Evolutionary conservation across 2,329 filamentous ascomycete genomes (phyloP), one percentile per base, ranked within the genome.

Genomic region (Aspergillaceae sp.): DNA sequence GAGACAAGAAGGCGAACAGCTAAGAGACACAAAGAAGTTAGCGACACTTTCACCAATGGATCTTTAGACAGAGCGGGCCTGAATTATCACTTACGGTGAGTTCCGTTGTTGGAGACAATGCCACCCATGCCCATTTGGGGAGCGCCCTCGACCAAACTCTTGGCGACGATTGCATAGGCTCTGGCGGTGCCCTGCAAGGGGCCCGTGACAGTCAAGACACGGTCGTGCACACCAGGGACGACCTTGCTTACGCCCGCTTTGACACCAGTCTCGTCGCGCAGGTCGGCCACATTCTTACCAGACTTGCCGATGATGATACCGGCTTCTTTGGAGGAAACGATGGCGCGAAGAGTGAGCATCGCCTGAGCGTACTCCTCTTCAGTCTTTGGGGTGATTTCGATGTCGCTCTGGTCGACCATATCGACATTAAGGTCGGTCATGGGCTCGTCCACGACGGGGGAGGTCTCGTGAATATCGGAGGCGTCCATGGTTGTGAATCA

Each of bases 191-290:
- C 84, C 48, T 89, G 86, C 63, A 94, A 84, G 48, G 86, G 80
- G 55, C 92, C 92, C 43, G 89, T 94, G 61, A 98, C 94, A 51
- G 92, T 96, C 58, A 98, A 76, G 55, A 98, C 92, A 56, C 92
- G 89, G 69, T 98, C 92, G 62, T 96, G 91, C 48, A 98, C 92
- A 56, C 92, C 91, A 56, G 91, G 89, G 41, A 98, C 92, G 45
- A 97, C 92, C 76, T 98, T 98, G 80, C 90, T 96, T 54, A 98
- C 92, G 55, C 92, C 92, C 51, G 92, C 92, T 73, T 94, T 95
- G 60, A 98, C 92, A 49, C 91, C 92, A 56, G 92, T 98, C 74
- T 97, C 91, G 61, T 98, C 91, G 64, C 92, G 85, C 52, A 98
- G 79, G 63, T 97, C 91, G 41, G 92, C 92, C 46, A 98, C 92